phyloP scores from a whole-genome alignment of 306 rosid species.

The Rosa chinensis region DNA sequence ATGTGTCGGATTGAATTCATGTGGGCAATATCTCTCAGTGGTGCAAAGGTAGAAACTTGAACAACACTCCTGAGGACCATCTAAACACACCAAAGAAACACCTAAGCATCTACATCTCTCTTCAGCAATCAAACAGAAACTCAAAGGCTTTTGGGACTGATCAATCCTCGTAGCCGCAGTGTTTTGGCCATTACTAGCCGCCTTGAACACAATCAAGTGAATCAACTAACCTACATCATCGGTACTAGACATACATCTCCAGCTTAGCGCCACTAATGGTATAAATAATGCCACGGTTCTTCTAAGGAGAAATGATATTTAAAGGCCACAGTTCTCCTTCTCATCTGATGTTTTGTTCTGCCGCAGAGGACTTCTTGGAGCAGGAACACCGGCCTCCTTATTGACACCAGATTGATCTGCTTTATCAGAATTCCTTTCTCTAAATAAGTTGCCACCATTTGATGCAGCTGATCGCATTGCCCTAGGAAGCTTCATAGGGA shows the following conservation, averaged over 20 bases:
- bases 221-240: not conserved
- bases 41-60: not conserved
- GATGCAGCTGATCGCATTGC: constrained; percentile 49
- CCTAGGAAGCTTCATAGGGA: constrained; percentile 60
- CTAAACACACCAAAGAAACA: not conserved
- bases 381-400: constrained; percentile 45
- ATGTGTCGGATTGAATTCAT: not conserved
- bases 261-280: not conserved
- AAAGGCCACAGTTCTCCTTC: constrained; percentile 76
- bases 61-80: not conserved
- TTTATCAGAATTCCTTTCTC: constrained; percentile 65
- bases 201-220: not conserved
- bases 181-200: not conserved
- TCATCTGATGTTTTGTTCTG: constrained; percentile 52
- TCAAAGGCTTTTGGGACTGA: not conserved
- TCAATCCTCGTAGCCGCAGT: not conserved
- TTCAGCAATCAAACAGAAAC: constrained; percentile 6
- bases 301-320: not conserved
- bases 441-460: constrained; percentile 42
- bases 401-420: constrained; percentile 45
- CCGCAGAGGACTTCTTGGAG: constrained; percentile 47
- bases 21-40: not conserved
- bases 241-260: not conserved
- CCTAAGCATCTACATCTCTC: constrained; percentile 11
- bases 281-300: constrained; percentile 5